These are phyloP conservation scores for Massariosphaeria phaeospora DNA, from an alignment of 495 filamentous ascomycete genomes.

Conservation along the genomic window DNA sequence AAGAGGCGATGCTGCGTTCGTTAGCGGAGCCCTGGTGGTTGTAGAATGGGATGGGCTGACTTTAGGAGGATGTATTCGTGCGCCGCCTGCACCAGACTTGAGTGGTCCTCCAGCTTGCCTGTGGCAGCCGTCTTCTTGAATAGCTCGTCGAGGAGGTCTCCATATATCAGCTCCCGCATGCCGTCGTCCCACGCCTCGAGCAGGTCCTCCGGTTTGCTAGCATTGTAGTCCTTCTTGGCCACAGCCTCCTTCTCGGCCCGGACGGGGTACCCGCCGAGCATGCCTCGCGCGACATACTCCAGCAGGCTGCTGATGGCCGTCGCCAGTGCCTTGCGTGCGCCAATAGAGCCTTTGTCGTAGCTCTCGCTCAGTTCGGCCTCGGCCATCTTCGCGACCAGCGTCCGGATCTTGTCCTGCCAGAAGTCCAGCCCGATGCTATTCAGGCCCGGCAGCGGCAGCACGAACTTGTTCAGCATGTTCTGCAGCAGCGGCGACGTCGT, in stretches of 20 bases:
- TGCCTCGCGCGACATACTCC: constrained; percentile 55
- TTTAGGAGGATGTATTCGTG: constrained; percentile 54
- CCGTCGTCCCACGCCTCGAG: constrained; percentile 53
- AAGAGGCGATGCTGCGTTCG: constrained; percentile 52
- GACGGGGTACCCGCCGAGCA: constrained; percentile 48
- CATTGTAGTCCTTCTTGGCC: constrained; percentile 48
- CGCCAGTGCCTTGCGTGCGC: constrained; percentile 59
- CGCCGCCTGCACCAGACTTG: constrained; percentile 50
- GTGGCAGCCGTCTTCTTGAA: constrained; percentile 52
- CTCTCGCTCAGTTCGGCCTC: constrained; percentile 60
- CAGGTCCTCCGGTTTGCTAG: constrained; percentile 50
- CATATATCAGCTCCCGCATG: constrained; percentile 54
- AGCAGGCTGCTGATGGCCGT: constrained; percentile 58
- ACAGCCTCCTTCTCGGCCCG: constrained; percentile 29
- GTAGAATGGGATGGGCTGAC: constrained; percentile 40
- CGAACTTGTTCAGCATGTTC: constrained; percentile 52
- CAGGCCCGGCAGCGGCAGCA: constrained; percentile 54
- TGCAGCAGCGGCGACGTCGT: constrained; percentile 56
- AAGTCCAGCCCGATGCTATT: constrained; percentile 53
- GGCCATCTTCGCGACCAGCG: constrained; percentile 46
- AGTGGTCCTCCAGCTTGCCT: constrained; percentile 53
- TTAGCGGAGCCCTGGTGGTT: neutral
- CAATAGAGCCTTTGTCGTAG: constrained; percentile 63
- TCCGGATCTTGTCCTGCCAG: constrained; percentile 51
- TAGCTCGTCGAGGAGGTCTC: constrained; percentile 53